Conservation (phyloP, 2,329 filamentous ascomycete species). For the Scopulariopsis brevicaulis region DNA sequence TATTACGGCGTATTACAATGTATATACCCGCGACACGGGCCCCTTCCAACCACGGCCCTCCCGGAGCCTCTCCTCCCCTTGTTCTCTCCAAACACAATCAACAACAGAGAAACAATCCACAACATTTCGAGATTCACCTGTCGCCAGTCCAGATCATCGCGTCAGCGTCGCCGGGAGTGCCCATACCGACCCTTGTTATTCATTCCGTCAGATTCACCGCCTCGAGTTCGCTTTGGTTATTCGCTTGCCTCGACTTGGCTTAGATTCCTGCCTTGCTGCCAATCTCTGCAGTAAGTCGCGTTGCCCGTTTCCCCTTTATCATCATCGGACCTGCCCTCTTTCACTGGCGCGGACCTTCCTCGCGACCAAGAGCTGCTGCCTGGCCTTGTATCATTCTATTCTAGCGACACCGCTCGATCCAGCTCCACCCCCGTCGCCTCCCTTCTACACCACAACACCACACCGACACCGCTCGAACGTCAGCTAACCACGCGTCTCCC, state of each 20-base stretch:
- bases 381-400: not conserved
- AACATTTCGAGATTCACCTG: conserved; percentile 33
- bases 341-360: not conserved
- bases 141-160: conserved; percentile 50
- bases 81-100: conserved; percentile 4
- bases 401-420: not conserved
- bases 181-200: not conserved
- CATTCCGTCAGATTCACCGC: conserved; percentile 1
- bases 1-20: not conserved
- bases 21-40: not conserved
- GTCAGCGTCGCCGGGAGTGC: conserved; percentile 35
- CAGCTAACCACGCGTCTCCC: not conserved
- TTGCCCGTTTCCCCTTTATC: not conserved
- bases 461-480: not conserved
- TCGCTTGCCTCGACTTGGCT: not conserved
- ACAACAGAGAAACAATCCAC: conserved; percentile 5
- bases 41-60: not conserved
- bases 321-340: not conserved
- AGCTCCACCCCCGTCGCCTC: not conserved
- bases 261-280: not conserved
- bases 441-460: not conserved
- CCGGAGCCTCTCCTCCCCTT: not conserved
- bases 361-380: not conserved
- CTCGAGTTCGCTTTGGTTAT: not conserved
- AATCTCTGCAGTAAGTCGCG: not conserved